Base-by-base conservation (phyloP, 148 eudicot species). In the Amaranthus cruentus region DNA sequence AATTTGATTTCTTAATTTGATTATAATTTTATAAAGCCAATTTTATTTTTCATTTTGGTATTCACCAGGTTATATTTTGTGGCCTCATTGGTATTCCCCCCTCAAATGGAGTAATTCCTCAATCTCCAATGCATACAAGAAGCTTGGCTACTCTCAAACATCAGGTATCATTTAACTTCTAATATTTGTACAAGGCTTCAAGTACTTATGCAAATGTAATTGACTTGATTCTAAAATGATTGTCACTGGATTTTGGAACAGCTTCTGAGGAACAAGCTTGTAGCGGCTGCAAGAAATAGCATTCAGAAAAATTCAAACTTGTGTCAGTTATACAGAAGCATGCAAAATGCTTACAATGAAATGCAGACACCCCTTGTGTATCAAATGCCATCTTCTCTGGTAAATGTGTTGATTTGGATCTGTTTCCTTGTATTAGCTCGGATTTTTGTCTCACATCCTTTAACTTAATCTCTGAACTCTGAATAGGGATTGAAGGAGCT, bases 71-170 rank as follows among this genome's bases (percentile, higher is more conserved):
- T 66, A 85, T 96, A 71, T 9, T 96, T 52, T 96, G 99, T 55
- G 99, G 99, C 69, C 89, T 96, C 56, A 71, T 92, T 51, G 99
- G 99, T 81, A 90, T 96, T 67, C 99, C 99, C 70, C 99, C 99
- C 14, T 84, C 99, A 70, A 95, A 92, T 83, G 99, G 99, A 78
- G 99, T 95, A 57, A 95, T 95, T 82, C 99, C 99, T 64, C 99
- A 95, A 75, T 95, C 99, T 82, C 99, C 99, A 56, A 95, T 95
- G 99, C 99, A 95, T 71, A 95, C 99, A 15, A 95, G 90, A 84
- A 95, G 99, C 80, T 83, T 95, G 81, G 99, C 99, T 77, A 92
- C 97, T 66, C 87, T 95, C 74, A 95, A 95, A 76, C 99, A 95
- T 73, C 99, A 90, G 92, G 98, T 94, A 91, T 47, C 11, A 68